Percentiles rank a stretch among this genome's conserved stretches.
Conservation (phyloP, 352 stramenopile genomes). For the Achlya hypogyna region DNA sequence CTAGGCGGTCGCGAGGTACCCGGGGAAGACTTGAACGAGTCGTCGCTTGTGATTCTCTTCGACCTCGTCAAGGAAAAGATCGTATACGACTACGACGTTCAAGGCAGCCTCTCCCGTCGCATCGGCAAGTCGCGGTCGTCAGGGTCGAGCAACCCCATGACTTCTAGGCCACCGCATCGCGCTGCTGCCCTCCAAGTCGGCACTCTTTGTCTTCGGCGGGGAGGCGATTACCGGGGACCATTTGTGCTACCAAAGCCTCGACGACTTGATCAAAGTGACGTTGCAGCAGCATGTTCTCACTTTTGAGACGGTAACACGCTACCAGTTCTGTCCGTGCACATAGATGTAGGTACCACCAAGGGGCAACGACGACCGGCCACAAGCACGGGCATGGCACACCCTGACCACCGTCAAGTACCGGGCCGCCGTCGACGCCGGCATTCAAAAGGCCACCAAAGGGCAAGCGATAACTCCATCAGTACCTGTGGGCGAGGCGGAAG, state of each 20-base stretch:
- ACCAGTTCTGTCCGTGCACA: not conserved
- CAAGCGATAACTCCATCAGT: not conserved
- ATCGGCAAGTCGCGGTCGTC: constrained; percentile 23
- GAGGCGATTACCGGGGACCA: constrained; percentile 29
- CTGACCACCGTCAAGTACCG: constrained; percentile 12
- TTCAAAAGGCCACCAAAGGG: not conserved
- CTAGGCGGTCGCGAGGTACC: constrained; percentile 42
- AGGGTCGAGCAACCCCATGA: not conserved
- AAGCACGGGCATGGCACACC: constrained; percentile 12
- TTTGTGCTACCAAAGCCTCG: constrained; percentile 7
- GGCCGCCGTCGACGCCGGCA: not conserved
- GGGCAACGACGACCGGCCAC: not conserved
- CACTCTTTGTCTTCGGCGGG: constrained; percentile 48
- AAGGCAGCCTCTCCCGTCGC: constrained; percentile 37
- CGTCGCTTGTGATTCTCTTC: constrained; percentile 44
- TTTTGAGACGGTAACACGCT: not conserved
- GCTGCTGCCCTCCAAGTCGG: constrained; percentile 31
- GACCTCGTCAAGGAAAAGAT: constrained; percentile 37
- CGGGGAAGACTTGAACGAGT: constrained; percentile 23
- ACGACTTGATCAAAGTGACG: not conserved
- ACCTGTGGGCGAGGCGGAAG: not conserved
- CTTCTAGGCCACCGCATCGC: not conserved
- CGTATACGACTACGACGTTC: constrained; percentile 49
- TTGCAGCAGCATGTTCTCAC: not conserved
- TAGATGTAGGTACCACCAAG: not conserved